These are phyloP conservation scores for Dryas octopetala DNA, from an alignment of 306 rosid species.

Conservation along the genomic window DNA sequence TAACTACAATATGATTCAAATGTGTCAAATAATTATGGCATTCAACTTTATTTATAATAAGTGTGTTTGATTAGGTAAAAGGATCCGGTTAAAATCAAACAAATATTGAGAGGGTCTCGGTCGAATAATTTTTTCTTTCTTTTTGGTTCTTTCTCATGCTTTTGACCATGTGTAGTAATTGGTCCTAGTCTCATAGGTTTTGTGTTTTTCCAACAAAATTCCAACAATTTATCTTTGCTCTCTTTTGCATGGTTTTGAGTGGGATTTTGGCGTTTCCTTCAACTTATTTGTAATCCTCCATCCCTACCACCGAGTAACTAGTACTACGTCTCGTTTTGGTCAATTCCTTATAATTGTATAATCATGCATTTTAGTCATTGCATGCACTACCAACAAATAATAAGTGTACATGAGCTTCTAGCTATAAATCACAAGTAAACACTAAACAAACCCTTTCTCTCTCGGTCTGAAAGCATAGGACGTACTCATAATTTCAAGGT, in stretches of 20 bases:
- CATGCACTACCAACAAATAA: too few relatives aligned
- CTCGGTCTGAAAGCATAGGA: too few relatives aligned
- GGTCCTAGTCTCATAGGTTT: background rate
- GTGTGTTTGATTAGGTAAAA: background rate
- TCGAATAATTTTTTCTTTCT: background rate
- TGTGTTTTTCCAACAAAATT: conserved; percentile 13
- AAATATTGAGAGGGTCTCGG: background rate
- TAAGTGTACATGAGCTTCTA: too few relatives aligned
- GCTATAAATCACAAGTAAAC: too few relatives aligned
- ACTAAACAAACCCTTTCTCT: too few relatives aligned
- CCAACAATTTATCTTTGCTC: conserved; percentile 24
- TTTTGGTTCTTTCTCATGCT: conserved; percentile 14
- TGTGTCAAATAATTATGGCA: too few relatives aligned
- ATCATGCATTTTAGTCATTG: conserved; percentile 34
- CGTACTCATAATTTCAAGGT: conserved; percentile 14
- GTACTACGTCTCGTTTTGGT: conserved; percentile 39
- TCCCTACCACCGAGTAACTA: conserved; percentile 17
- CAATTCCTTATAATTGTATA: conserved; percentile 48
- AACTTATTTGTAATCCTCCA: conserved; percentile 17
- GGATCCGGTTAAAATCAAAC: background rate
- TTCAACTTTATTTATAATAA: too few relatives aligned
- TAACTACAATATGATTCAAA: background rate
- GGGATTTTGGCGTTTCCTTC: conserved; percentile 46
- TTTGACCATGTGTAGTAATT: conserved; percentile 10
- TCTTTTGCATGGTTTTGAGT: conserved; percentile 58